Evolutionary conservation across 441 rosid genomes (phyloP).

Genomic region (Populus hybrid): DNA sequence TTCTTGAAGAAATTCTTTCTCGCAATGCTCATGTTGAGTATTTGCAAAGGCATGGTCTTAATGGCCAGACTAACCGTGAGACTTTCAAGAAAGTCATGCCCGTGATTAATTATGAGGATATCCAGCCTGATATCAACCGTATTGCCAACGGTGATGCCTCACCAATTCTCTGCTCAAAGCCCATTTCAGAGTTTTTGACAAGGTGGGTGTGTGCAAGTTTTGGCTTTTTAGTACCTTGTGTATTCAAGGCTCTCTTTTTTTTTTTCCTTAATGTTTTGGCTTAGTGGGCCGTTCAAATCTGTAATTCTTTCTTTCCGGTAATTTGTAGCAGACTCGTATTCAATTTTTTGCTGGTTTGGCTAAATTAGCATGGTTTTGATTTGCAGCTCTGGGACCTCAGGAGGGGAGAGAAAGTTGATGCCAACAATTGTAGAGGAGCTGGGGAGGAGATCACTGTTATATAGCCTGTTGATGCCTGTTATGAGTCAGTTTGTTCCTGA

Average conservation of each 20-base stretch:
- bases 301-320: no score
- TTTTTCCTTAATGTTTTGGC: background rate
- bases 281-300: background rate
- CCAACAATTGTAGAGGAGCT: no score
- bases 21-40: slow-evolving; percentile 94
- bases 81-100: slow-evolving; percentile 76
- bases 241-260: background rate
- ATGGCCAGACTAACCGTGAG: slow-evolving; percentile 54
- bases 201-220: slow-evolving; percentile 39
- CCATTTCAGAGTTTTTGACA: slow-evolving; percentile 95
- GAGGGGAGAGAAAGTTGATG: no score
- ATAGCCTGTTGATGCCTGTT: no score
- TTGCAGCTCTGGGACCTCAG: slow-evolving; percentile 87
- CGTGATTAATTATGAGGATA: slow-evolving; percentile 73
- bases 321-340: background rate
- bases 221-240: no score
- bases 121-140: slow-evolving; percentile 74
- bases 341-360: slow-evolving; percentile 10
- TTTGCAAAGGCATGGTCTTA: slow-evolving; percentile 60
- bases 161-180: slow-evolving; percentile 73
- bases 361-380: slow-evolving; percentile 13
- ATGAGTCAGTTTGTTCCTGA: no score
- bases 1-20: slow-evolving; percentile 72
- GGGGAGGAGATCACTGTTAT: no score
- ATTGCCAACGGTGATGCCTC: slow-evolving; percentile 90